phyloP scores from a whole-genome alignment of 2,329 filamentous ascomycete species.

The Mollisiaceae sp. region DNA sequence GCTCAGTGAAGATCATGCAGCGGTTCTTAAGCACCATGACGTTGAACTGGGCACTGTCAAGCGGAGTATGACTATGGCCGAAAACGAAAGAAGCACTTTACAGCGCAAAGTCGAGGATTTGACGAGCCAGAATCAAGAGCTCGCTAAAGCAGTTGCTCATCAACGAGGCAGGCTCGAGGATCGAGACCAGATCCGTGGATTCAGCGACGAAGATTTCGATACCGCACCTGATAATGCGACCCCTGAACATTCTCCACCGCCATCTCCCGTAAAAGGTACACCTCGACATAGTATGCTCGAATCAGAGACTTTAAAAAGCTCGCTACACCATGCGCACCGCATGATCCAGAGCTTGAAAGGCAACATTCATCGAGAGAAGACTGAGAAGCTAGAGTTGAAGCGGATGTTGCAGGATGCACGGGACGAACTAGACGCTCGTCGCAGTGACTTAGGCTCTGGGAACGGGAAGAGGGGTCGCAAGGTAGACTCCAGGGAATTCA shows the following conservation, averaged over 20 bases:
- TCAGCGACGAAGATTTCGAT: slow-evolving; percentile 67
- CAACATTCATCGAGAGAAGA: slow-evolving; percentile 97
- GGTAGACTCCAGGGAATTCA: slow-evolving; percentile 69
- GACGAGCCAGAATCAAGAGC: slow-evolving; percentile 85
- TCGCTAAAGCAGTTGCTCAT: slow-evolving; percentile 81
- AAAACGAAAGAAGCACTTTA: slow-evolving; percentile 77
- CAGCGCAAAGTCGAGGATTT: slow-evolving; percentile 89
- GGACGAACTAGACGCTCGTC: slow-evolving; percentile 81
- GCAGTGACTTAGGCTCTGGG: slow-evolving; percentile 54
- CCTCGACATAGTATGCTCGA: slow-evolving; percentile 92
- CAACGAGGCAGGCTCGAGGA: slow-evolving; percentile 72
- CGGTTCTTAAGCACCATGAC: slow-evolving; percentile 81
- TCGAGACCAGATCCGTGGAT: slow-evolving; percentile 61
- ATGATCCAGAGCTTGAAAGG: slow-evolving; percentile 96
- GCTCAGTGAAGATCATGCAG: slow-evolving; percentile 79
- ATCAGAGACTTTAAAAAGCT: slow-evolving; percentile 92
- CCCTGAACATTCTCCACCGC: slow-evolving; percentile 87
- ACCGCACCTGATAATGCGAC: slow-evolving; percentile 72
- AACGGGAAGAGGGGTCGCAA: slow-evolving; percentile 69
- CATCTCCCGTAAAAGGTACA: slow-evolving; percentile 89
- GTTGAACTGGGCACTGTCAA: slow-evolving; percentile 85
- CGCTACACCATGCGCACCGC: slow-evolving; percentile 89
- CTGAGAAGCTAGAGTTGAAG: slow-evolving; percentile 94
- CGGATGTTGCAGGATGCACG: slow-evolving; percentile 94
- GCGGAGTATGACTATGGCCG: slow-evolving; percentile 77